Conservation (phyloP, 2,329 filamentous ascomycete genomes). For the Penicillium griseofulvum region DNA sequence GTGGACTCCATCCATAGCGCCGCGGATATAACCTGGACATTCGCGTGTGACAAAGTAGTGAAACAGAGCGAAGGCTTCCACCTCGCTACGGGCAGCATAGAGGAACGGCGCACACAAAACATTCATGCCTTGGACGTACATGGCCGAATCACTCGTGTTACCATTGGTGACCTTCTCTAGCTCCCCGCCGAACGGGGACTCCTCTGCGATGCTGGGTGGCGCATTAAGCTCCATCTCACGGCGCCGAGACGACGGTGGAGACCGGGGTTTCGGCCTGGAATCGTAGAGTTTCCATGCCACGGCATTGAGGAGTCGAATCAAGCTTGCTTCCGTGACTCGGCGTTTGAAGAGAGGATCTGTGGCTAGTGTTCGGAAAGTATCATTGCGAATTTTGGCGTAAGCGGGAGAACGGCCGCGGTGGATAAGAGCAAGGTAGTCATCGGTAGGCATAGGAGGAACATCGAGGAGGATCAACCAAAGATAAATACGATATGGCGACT, state of each 20-base stretch:
- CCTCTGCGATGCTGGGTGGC: conserved; percentile 39
- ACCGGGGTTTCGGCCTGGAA: conserved; percentile 53
- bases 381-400: conserved; percentile 96
- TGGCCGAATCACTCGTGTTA: conserved; percentile 65
- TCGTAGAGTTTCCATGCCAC: conserved; percentile 93
- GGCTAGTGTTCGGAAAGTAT: conserved; percentile 93
- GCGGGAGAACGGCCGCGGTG: conserved; percentile 91
- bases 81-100: conserved; percentile 90
- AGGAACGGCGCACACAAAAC: conserved; percentile 93
- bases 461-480: conserved; percentile 94
- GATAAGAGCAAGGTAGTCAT: conserved; percentile 84
- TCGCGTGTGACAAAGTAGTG: conserved; percentile 82
- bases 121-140: conserved; percentile 99
- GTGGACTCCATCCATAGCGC: conserved; percentile 96
- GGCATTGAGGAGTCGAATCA: conserved; percentile 92
- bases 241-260: conserved; percentile 41
- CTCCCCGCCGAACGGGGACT: conserved; percentile 49
- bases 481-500: conserved; percentile 93
- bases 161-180: conserved; percentile 12
- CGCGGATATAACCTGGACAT: conserved; percentile 88
- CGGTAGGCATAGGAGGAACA: conserved; percentile 77
- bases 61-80: conserved; percentile 90
- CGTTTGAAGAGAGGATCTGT: conserved; percentile 96
- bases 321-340: conserved; percentile 88
- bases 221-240: conserved; percentile 47